phyloP scores from a whole-genome alignment of 768 basidiomycete species.

The Cyclocybe aegerita region DNA sequence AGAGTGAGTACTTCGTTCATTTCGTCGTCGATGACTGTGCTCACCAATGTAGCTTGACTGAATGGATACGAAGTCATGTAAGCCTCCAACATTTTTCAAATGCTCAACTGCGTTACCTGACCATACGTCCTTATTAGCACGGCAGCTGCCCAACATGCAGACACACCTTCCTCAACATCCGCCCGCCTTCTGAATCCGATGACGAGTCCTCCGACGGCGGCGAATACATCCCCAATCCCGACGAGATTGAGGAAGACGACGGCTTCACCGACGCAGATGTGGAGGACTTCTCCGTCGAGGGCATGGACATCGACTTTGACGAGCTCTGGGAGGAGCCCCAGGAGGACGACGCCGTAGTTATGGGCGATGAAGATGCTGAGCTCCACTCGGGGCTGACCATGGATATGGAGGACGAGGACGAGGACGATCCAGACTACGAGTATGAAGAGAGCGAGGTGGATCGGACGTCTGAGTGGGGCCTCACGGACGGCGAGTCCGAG shows the following conservation, averaged over 20 bases:
- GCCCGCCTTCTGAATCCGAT: constrained; percentile 50
- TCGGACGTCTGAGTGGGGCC: constrained; percentile 33
- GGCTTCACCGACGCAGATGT: constrained; percentile 45
- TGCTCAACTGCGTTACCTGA: background rate
- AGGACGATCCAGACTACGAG: constrained; percentile 8
- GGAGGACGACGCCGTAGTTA: constrained; percentile 11
- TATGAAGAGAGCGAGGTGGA: constrained; percentile 19
- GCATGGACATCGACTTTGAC: constrained; percentile 18
- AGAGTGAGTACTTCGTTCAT: constrained; percentile 41
- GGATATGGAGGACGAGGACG: constrained; percentile 23
- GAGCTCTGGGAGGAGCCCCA: constrained; percentile 17
- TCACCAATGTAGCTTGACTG: constrained; percentile 44
- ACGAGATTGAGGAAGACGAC: constrained; percentile 52
- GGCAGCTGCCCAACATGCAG: constrained; percentile 74
- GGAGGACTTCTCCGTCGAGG: constrained; percentile 33
- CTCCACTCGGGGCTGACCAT: background rate
- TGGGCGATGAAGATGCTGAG: constrained; percentile 12
- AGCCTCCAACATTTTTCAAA: constrained; percentile 9
- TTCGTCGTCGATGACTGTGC: constrained; percentile 2
- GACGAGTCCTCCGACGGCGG: constrained; percentile 67
- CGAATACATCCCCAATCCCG: constrained; percentile 57
- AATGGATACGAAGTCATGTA: constrained; percentile 65
- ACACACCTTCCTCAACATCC: constrained; percentile 54
- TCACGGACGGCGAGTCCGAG: constrained; percentile 41
- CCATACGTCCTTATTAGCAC: constrained; percentile 40